Evolutionary conservation across 2,329 filamentous ascomycete genomes (phyloP), one percentile per base, ranked within the genome.

Genomic region (Penicillium sp.): DNA sequence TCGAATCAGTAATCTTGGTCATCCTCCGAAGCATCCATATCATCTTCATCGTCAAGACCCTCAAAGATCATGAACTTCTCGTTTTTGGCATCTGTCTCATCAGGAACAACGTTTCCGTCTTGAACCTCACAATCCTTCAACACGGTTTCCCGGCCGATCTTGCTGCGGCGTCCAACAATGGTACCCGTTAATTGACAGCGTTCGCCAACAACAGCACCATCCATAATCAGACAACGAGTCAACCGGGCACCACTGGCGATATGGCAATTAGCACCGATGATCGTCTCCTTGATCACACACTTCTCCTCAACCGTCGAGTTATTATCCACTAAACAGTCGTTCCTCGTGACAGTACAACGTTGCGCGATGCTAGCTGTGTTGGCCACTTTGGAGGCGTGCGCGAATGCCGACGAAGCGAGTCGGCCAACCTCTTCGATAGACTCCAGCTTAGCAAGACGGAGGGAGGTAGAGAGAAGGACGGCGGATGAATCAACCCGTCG

Each of bases 61-160:
- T 80, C 77, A 59, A 81, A 79, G 54, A 76, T 71, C 79, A 86
- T 86, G 69, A 86, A 84, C 70, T 86, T 86, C 66, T 87, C 84
- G 46, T 82, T 81, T 74, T 86, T 86, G 29, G 80, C 79, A 57
- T 86, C 83, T 8, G 81, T 89, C n/a, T 90, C 84, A 69, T 95
- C 93, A 46, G 93, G 87, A 1, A 96, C 83, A 9, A 93, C 81
- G 71, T 93, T 93, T 2, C 81, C 82, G 74, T 96, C 91, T 73
- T 96, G 92, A 6, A 97, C 88, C 76, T 97, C 92, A 68, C 93
- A 97, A 60, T 96, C 90, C 53, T 88, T 92, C 65, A 97, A 76
- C n/a, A 86, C 84, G 6, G 83, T 88, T 9, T 88, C 89, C 47
- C 91, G 90, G n/a, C 93, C 93, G 65, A 99, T 86, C 67, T 89